These are phyloP conservation scores for Macrotyloma uniflorum DNA, from an alignment of 306 rosid genomes.

Conservation along the genomic window DNA sequence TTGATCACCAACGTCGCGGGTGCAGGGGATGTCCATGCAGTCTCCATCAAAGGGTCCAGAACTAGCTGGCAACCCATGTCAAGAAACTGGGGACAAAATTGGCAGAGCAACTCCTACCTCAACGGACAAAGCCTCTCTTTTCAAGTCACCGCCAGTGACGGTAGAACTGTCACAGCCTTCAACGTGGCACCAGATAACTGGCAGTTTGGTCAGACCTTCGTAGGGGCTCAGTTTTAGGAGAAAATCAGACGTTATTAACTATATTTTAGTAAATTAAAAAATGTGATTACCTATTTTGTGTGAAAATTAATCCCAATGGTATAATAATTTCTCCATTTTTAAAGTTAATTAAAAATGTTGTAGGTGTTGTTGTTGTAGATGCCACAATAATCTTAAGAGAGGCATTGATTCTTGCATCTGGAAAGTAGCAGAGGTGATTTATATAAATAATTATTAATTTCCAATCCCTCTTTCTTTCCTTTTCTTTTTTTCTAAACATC, in stretches of 20 bases:
- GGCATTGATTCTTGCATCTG: constrained; percentile 32
- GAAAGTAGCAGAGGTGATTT: constrained; percentile 38
- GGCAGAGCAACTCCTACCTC: constrained; percentile 49
- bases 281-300: background rate
- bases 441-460: no score
- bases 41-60: constrained; percentile 56
- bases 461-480: no score
- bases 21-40: constrained; percentile 58
- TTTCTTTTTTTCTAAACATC: no score
- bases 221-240: constrained; percentile 36
- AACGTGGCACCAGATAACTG: constrained; percentile 47
- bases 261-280: background rate
- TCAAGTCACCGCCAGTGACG: constrained; percentile 43
- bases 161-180: constrained; percentile 26
- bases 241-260: background rate
- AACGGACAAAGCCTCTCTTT: constrained; percentile 51
- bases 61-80: constrained; percentile 44
- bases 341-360: background rate
- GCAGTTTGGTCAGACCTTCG: constrained; percentile 51
- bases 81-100: constrained; percentile 52
- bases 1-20: constrained; percentile 48
- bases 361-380: background rate
- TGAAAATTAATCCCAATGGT: background rate
- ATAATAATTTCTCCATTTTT: background rate
- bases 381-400: background rate